Conservation (phyloP, 2,329 filamentous ascomycete genomes). For the Talaromyces sp. region DNA sequence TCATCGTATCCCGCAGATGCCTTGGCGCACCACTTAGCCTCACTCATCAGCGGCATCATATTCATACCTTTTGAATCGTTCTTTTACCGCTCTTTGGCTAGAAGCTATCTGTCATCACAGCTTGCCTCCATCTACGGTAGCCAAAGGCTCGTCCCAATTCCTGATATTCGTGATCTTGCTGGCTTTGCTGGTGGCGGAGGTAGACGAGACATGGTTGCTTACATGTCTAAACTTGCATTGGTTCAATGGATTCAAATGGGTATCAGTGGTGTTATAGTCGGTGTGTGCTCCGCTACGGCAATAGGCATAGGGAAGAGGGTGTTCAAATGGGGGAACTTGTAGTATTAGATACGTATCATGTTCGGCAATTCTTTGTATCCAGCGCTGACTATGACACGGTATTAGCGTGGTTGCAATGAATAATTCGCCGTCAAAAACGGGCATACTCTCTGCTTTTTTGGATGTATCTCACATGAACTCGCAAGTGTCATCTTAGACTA, state of each 20-base stretch:
- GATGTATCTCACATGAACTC: background rate
- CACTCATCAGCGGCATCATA: constrained; percentile 35
- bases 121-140: constrained; percentile 22
- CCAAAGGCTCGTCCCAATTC: constrained; percentile 18
- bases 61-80: constrained; percentile 41
- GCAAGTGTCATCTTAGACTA: background rate
- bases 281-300: constrained; percentile 35
- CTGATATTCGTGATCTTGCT: constrained; percentile 32
- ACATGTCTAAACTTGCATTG: constrained; percentile 36
- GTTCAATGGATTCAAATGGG: constrained; percentile 37
- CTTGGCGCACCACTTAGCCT: constrained; percentile 40
- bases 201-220: constrained; percentile 30
- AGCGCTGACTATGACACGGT: background rate
- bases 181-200: constrained; percentile 36
- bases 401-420: background rate
- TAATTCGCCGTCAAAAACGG: too few relatives aligned
- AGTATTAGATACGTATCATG: constrained; percentile 2
- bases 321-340: constrained; percentile 38
- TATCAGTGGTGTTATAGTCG: constrained; percentile 37
- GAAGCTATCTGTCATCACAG: constrained; percentile 33
- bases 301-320: constrained; percentile 39
- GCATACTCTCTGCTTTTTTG: background rate
- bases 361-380: background rate
- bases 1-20: constrained; percentile 42
- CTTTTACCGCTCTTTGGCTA: constrained; percentile 39